These are phyloP conservation scores for Penicillium soppii DNA, from an alignment of 495 filamentous ascomycete species.

Conservation along the genomic window DNA sequence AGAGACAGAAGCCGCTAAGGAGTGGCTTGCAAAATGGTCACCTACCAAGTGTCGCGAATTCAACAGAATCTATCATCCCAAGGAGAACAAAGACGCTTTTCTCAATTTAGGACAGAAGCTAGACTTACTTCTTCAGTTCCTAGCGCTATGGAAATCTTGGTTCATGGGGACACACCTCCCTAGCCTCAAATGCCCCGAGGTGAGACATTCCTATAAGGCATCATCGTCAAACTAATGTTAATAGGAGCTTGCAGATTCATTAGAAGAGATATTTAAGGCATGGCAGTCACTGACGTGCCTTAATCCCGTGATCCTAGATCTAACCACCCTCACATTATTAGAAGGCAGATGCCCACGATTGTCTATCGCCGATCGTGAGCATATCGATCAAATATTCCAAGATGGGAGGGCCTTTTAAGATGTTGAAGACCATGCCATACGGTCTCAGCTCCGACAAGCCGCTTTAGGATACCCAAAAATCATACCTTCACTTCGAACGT, in stretches of 20 bases:
- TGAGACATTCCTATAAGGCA: background rate
- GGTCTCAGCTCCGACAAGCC: slow-evolving; percentile 8
- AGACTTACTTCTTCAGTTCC: slow-evolving; percentile 10
- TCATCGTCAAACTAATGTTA: background rate
- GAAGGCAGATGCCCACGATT: slow-evolving; percentile 16
- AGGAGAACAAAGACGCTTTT: background rate
- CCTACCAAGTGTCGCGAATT: slow-evolving; percentile 14
- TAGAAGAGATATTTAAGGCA: background rate
- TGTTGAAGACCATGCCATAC: slow-evolving; percentile 3
- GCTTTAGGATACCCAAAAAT: slow-evolving; percentile 13
- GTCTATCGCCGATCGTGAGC: slow-evolving; percentile 16
- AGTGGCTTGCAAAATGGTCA: slow-evolving; percentile 15
- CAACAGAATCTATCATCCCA: slow-evolving; percentile 3
- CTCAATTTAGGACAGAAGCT: background rate
- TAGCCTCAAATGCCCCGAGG: slow-evolving; percentile 7
- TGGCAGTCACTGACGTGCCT: slow-evolving; percentile 1
- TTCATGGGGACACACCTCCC: slow-evolving; percentile 10
- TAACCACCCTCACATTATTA: slow-evolving; percentile 14
- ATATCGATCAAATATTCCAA: slow-evolving; percentile 11
- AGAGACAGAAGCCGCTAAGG: slow-evolving; percentile 1
- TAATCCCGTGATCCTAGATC: slow-evolving; percentile 8
- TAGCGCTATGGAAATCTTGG: slow-evolving; percentile 7
- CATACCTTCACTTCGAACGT: slow-evolving; percentile 25
- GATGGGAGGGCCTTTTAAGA: slow-evolving; percentile 10
- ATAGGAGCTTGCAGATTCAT: slow-evolving; percentile 8